A percentile compares a stretch with the other conserved stretches of the same genome.
Evolutionary conservation across 768 basidiomycete genomes (phyloP).

Genomic region (Amanita jacksonii): DNA sequence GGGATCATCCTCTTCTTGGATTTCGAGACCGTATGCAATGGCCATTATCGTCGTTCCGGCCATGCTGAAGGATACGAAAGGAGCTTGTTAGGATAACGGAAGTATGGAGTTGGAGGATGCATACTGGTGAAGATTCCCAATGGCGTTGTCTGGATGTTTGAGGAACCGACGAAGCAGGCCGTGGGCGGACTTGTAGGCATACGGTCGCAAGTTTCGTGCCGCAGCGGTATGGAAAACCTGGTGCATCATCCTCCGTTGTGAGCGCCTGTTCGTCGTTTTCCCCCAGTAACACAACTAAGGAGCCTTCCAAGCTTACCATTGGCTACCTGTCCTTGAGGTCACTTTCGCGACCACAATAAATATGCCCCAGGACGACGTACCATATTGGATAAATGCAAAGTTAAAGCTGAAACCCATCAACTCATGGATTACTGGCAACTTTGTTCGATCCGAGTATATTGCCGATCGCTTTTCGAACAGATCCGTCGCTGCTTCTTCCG

Average conservation of each 20-base stretch:
- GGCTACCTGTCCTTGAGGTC: too few relatives aligned
- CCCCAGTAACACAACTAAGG: too few relatives aligned
- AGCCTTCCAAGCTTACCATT: too few relatives aligned
- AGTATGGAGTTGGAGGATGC: not conserved
- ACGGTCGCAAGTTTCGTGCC: conserved; percentile 29
- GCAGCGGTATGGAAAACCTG: conserved; percentile 16
- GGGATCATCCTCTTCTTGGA: conserved; percentile 30
- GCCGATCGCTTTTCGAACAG: conserved; percentile 31
- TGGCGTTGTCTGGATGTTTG: conserved; percentile 16
- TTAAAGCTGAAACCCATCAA: not conserved
- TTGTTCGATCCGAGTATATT: conserved; percentile 29
- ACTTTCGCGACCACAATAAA: too few relatives aligned
- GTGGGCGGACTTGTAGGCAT: conserved; percentile 21
- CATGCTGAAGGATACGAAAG: conserved; percentile 22
- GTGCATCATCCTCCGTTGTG: too few relatives aligned
- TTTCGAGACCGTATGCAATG: conserved; percentile 37
- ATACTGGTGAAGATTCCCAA: conserved; percentile 2
- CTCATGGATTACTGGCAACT: conserved; percentile 10
- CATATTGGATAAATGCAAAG: conserved; percentile 9
- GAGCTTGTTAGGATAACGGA: not conserved
- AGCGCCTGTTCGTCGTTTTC: too few relatives aligned
- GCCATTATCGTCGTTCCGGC: conserved; percentile 31
- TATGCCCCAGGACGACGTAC: conserved; percentile 18
- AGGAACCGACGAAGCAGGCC: conserved; percentile 22
- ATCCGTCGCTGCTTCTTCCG: conserved; percentile 23